Evolutionary conservation across 441 rosid species (phyloP).

Genomic region (Populus hybrid): DNA sequence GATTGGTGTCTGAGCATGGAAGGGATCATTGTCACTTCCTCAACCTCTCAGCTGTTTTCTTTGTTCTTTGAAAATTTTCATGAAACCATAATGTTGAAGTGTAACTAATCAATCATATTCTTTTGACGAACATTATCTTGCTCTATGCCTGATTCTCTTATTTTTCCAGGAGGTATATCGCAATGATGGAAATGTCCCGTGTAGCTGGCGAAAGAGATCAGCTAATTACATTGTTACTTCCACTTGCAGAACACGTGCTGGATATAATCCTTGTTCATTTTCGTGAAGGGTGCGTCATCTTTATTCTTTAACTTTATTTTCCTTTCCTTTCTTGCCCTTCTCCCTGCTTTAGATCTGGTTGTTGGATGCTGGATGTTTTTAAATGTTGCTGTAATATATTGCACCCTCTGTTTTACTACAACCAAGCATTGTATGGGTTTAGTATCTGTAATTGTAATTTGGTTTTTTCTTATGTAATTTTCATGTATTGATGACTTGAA

Average conservation of each 20-base stretch:
- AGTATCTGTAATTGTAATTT: neutral
- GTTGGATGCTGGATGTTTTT: neutral
- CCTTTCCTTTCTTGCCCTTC: neutral
- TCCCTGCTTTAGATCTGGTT: neutral
- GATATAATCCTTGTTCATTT: slow-evolving; percentile 76
- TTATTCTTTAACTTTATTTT: neutral
- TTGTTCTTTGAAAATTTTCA: neutral
- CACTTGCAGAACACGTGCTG: slow-evolving; percentile 71
- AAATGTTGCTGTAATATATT: neutral
- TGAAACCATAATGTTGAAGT: neutral
- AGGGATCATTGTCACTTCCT: neutral
- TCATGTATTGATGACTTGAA: neutral
- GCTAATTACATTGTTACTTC: slow-evolving; percentile 67
- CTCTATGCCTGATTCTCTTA: neutral
- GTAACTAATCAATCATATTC: neutral
- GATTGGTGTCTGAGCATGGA: neutral
- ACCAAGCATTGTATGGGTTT: neutral
- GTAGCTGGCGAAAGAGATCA: slow-evolving; percentile 74
- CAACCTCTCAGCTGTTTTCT: neutral
- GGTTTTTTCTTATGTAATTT: neutral
- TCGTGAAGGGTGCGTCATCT: slow-evolving; percentile 57
- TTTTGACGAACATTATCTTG: neutral
- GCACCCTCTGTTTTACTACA: neutral
- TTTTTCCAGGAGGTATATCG: slow-evolving; percentile 75
- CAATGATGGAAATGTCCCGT: slow-evolving; percentile 95